These are phyloP conservation scores for Eucalyptus victrix DNA, from an alignment of 345 rosid genomes.

Conservation along the genomic window DNA sequence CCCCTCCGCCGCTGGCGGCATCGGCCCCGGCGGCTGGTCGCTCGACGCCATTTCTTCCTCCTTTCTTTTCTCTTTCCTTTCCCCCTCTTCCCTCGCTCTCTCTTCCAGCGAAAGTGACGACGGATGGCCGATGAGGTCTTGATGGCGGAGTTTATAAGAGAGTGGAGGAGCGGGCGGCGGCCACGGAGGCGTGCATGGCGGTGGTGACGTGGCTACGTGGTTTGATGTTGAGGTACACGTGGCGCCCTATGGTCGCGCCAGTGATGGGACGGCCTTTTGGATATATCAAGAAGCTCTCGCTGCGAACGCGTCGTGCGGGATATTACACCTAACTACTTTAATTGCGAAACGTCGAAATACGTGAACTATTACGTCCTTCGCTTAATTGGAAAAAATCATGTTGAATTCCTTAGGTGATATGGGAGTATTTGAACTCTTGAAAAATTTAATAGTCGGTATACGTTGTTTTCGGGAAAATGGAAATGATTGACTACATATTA, in stretches of 20 bases:
- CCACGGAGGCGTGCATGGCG: neutral
- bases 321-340: neutral
- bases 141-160: neutral
- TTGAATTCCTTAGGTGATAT: neutral
- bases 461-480: neutral
- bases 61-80: neutral
- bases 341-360: neutral
- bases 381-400: neutral
- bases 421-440: neutral
- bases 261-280: neutral
- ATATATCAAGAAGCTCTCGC: neutral
- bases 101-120: neutral
- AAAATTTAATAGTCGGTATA: neutral
- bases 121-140: neutral
- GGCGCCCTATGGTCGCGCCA: neutral
- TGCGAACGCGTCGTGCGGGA: neutral
- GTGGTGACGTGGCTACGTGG: neutral
- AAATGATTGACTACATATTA: neutral
- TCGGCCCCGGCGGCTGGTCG: slow-evolving; percentile 11
- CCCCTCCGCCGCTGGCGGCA: neutral
- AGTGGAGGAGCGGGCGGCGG: neutral
- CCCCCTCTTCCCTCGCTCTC: neutral
- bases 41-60: slow-evolving; percentile 6
- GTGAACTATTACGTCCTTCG: neutral
- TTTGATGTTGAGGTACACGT: neutral